Conservation (phyloP, 192 early-diverging fungal genomes). For the Coemansia sp. region DNA sequence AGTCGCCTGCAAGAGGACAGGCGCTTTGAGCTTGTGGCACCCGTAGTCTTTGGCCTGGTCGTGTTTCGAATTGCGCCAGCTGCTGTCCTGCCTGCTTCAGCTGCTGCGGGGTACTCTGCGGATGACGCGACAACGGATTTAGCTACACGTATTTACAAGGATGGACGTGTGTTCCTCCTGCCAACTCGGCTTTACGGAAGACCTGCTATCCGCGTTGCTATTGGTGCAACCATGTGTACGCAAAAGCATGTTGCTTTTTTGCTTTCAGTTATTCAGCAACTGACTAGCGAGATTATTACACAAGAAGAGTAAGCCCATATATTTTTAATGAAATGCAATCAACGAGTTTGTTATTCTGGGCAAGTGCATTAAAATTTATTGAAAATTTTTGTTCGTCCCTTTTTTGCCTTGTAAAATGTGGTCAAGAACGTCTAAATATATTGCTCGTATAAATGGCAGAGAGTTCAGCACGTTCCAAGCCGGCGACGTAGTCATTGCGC, state of each 20-base stretch:
- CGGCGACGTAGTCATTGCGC: constrained; percentile 40
- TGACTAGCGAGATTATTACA: not conserved
- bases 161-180: constrained; percentile 11
- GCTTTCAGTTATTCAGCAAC: not conserved
- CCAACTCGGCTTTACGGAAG: not conserved
- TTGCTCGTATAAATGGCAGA: not conserved
- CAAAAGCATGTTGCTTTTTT: not conserved
- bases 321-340: too few relatives aligned
- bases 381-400: too few relatives aligned
- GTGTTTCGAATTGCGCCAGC: constrained; percentile 28
- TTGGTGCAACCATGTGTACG: constrained; percentile 1
- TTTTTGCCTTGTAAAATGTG: not conserved
- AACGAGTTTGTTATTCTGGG: too few relatives aligned
- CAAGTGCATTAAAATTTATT: too few relatives aligned
- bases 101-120: not conserved
- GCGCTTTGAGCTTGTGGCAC: constrained; percentile 30
- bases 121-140: constrained; percentile 2
- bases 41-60: constrained; percentile 27
- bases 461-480: constrained; percentile 7
- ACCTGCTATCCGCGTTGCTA: not conserved
- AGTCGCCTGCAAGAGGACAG: constrained; percentile 15
- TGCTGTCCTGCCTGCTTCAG: not conserved
- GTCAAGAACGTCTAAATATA: not conserved
- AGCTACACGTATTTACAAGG: constrained; percentile 3
- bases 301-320: too few relatives aligned